Base-by-base conservation (phyloP, 2,329 filamentous ascomycete genomes). In the Pseudocercospora musae region DNA sequence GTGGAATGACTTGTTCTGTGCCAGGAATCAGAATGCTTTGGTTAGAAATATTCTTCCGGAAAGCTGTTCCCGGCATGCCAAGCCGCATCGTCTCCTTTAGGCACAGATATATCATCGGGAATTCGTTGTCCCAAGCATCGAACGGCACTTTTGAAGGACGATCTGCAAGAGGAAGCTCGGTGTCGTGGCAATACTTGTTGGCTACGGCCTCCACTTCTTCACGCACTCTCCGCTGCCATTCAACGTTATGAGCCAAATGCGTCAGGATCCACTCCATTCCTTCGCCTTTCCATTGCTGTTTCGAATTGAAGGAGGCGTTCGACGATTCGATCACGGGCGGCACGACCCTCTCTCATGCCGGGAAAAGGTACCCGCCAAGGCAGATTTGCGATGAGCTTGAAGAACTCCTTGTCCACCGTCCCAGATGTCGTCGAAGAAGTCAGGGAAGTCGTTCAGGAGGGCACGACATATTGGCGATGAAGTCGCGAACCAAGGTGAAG, bases 71-170 rank as follows among this genome's bases (percentile, higher is more conserved):
- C 0, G 78, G 71, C 5, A 80, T 66, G 25, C 79, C 79, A 20
- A 86, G 66, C 4, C 84, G 79, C 61, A 87, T 84, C 18, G 77
- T 78, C 63, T 87, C 84, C 37, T 78, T 77, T 40, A 87, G 73
- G 54, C 79, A 82, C 25, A 84, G 60, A 62, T 85, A 80, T 31
- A 86, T 74, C 9, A 78, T 60, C 0, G 83, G 82, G 60, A 87
- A 85, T n/a, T 83, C 80, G 10, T 71, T 57, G 69, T 87, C 84
- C 84, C 84, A 87, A 0, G 79, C 80, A 10, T 84, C 81, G 29
- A 84, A 69, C 0, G 78, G 76, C 0, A 87, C 73, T 2, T 74
- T 69, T 23, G 75, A 71, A 1, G 87, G 70, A 23, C 75, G 72
- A 1, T 76, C 69, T 18, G 69, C 68, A 6, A 79, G 70, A 1